These are phyloP conservation scores for Schwanniomyces occidentalis DNA, from an alignment of 805 yeast species.

Conservation along the genomic window DNA sequence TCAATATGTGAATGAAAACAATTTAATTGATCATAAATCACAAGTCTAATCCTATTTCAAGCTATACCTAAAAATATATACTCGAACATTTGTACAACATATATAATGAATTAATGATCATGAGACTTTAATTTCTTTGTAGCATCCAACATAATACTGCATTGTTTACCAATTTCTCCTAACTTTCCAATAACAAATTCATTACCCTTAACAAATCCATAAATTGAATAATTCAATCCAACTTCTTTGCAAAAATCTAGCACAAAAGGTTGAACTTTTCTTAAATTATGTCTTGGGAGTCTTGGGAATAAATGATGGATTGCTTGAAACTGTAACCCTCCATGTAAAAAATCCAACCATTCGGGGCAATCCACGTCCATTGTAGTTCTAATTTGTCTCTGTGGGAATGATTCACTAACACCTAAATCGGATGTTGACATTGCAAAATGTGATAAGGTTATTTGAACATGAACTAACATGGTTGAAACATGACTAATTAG, in stretches of 20 bases:
- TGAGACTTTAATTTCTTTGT: slow-evolving; percentile 62
- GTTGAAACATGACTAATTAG: slow-evolving; percentile 77
- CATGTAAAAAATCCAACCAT: slow-evolving; percentile 89
- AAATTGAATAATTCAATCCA: slow-evolving; percentile 78
- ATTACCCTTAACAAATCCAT: slow-evolving; percentile 82
- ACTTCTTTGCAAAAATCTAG: slow-evolving; percentile 72
- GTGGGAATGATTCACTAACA: slow-evolving; percentile 71
- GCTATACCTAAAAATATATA: slow-evolving; percentile 5
- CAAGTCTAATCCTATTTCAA: neutral
- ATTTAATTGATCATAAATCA: slow-evolving; percentile 28
- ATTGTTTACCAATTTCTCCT: slow-evolving; percentile 78
- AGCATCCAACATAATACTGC: slow-evolving; percentile 72
- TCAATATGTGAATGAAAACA: slow-evolving; percentile 28
- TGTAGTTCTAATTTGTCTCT: slow-evolving; percentile 83
- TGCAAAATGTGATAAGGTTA: slow-evolving; percentile 86
- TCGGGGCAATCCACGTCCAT: slow-evolving; percentile 95
- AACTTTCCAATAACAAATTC: slow-evolving; percentile 65
- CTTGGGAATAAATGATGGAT: slow-evolving; percentile 89
- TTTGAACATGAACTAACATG: slow-evolving; percentile 93
- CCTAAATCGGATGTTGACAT: slow-evolving; percentile 92
- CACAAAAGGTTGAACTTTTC: slow-evolving; percentile 71
- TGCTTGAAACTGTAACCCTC: slow-evolving; percentile 90
- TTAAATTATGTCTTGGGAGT: slow-evolving; percentile 82
- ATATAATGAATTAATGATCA: slow-evolving; percentile 18
- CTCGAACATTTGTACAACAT: neutral